A percentile compares a stretch with the other conserved stretches of the same genome.
Evolutionary conservation across 2,329 filamentous ascomycete species (phyloP).

Genomic region (Colletotrichum agaves): DNA sequence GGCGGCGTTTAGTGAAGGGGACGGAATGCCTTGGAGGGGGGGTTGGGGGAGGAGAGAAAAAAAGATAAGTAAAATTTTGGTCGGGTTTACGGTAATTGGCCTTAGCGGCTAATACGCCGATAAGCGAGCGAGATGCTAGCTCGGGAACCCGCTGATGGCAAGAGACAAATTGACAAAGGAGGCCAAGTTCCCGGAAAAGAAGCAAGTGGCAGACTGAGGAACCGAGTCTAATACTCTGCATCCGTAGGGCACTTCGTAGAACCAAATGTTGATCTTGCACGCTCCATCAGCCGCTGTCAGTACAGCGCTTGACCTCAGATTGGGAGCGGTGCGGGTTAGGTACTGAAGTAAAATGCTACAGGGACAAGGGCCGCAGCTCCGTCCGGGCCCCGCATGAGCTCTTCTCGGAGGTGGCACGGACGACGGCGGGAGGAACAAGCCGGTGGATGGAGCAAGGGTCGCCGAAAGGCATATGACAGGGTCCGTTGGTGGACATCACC

Average conservation of each 20-base stretch:
- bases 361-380: slow-evolving; percentile 29
- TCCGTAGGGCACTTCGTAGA: not conserved
- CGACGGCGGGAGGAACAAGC: slow-evolving; percentile 27
- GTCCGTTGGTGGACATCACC: slow-evolving; percentile 1
- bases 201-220: not conserved
- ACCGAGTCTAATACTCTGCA: not conserved
- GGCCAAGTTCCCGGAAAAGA: not conserved
- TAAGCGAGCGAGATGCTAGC: slow-evolving; percentile 36
- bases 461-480: not conserved
- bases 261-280: not conserved
- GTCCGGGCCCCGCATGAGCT: slow-evolving; percentile 35
- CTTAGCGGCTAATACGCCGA: slow-evolving; percentile 32
- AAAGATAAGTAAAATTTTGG: slow-evolving; percentile 26
- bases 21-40: not conserved
- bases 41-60: not conserved
- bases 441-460: slow-evolving; percentile 28
- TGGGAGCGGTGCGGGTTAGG: not conserved
- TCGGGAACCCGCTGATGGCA: slow-evolving; percentile 7
- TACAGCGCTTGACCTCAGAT: not conserved
- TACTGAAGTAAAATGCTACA: slow-evolving; percentile 6
- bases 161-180: slow-evolving; percentile 14
- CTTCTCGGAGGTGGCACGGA: slow-evolving; percentile 28
- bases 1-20: not conserved
- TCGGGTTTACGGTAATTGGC: slow-evolving; percentile 21
- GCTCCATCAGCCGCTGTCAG: not conserved